Base-by-base conservation (phyloP, 805 yeast species). In the Wickerhamiella galacta region DNA sequence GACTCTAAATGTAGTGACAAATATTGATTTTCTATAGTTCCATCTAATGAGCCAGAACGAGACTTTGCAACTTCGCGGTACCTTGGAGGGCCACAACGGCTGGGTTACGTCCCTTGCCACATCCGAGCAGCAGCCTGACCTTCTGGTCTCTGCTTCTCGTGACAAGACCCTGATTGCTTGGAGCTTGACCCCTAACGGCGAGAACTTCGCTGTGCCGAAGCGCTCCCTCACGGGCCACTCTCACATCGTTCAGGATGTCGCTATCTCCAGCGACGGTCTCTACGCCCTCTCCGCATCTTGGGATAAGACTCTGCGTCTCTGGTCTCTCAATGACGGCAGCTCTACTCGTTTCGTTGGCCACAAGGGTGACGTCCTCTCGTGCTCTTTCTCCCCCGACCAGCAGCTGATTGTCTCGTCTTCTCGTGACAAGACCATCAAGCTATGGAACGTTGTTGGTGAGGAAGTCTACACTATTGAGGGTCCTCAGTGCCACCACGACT, bases 31-130 rank as follows among this genome's bases (percentile, higher is more conserved):
- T 17, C 32, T 7, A 20, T 22, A 17, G 12, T 14, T 9, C 26
- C 30, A 32, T 16, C 18, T 23, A 25, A 52, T 47, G 48, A 48
- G 49, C 43, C 49, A 43, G 44, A 47, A 49, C 48, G 95, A 85
- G 80, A 93, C 85, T 75, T 75, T 87, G 72, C 95, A 87, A 66
- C 80, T 90, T 66, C 85, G 96, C 77, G 99, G 96, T 65, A 81
- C 96, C 75, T 78, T 90, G 64, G 95, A 87, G 72, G 95, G 81
- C 62, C 47, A 43, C 48, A 41, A 39, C 46, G 54, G 59, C 59
- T 87, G 96, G 96, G 98, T 90, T 60, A 90, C 98, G 50, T 74
- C 95, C 63, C 73, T 90, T 57, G 93, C 96, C 67, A 90, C 96
- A 69, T 76, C 93, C 61, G 78, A 83, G 58, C 83, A 85, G 62